These are phyloP conservation scores for Penicillium brasilianum DNA, from an alignment of 2,329 filamentous ascomycete genomes.

Conservation along the genomic window DNA sequence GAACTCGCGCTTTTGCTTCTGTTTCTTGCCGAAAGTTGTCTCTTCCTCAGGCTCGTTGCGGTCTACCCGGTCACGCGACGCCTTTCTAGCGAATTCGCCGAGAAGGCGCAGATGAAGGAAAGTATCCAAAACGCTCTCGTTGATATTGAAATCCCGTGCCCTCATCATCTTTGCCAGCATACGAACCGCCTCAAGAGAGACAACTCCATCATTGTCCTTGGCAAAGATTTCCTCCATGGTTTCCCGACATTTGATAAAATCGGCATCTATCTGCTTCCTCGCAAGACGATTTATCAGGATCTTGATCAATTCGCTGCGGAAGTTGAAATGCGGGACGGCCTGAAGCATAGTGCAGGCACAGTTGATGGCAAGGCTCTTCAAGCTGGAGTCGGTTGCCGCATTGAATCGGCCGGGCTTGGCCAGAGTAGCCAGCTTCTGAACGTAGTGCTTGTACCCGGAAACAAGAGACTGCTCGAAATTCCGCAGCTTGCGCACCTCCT, in stretches of 20 bases:
- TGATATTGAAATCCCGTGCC: slow-evolving; percentile 76
- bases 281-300: slow-evolving; percentile 86
- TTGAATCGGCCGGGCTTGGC: slow-evolving; percentile 60
- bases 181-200: slow-evolving; percentile 83
- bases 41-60: slow-evolving; percentile 55
- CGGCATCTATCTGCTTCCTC: slow-evolving; percentile 69
- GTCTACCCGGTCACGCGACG: slow-evolving; percentile 77
- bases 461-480: slow-evolving; percentile 88
- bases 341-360: slow-evolving; percentile 83
- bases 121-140: slow-evolving; percentile 85
- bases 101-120: slow-evolving; percentile 89
- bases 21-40: slow-evolving; percentile 58
- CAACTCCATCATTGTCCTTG: slow-evolving; percentile 86
- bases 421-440: slow-evolving; percentile 73
- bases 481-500: slow-evolving; percentile 82
- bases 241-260: slow-evolving; percentile 77
- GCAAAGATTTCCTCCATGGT: slow-evolving; percentile 81
- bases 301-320: slow-evolving; percentile 82
- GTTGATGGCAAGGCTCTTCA: slow-evolving; percentile 78
- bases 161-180: slow-evolving; percentile 96
- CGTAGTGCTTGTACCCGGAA: slow-evolving; percentile 80
- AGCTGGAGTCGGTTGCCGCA: slow-evolving; percentile 38
- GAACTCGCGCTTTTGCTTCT: slow-evolving; percentile 79
- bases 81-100: slow-evolving; percentile 84
- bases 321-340: slow-evolving; percentile 95